Conservation (phyloP, 768 basidiomycete genomes). For the Leccinum sublutescens region DNA sequence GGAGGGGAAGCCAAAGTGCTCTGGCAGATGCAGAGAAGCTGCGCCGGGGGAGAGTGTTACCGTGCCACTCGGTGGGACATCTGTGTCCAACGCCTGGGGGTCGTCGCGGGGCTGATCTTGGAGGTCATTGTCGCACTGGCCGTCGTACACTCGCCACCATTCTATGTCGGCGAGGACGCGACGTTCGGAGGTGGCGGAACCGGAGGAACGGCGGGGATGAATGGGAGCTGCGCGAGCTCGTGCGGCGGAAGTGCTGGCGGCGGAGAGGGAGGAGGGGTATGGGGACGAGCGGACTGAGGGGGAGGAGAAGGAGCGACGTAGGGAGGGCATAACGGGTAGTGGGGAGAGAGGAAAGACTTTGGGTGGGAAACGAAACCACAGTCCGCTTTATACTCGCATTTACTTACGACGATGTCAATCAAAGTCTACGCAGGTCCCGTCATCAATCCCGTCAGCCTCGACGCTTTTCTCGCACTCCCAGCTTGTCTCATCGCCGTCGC, state of each 20-base stretch:
- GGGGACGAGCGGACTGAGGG: constrained; percentile 69
- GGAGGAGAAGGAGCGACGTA: constrained; percentile 74
- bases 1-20: constrained; percentile 13
- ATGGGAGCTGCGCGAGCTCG: constrained; percentile 39
- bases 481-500: constrained; percentile 55
- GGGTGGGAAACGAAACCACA: constrained; percentile 31
- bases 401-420: constrained; percentile 9
- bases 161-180: constrained; percentile 84
- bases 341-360: constrained; percentile 4
- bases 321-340: constrained; percentile 57
- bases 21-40: constrained; percentile 24
- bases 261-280: constrained; percentile 49
- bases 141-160: constrained; percentile 81
- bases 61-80: constrained; percentile 22
- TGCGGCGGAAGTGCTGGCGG: constrained; percentile 32
- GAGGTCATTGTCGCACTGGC: constrained; percentile 47
- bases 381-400: constrained; percentile 46
- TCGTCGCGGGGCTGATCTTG: constrained; percentile 33
- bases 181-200: constrained; percentile 61
- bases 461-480: constrained; percentile 45
- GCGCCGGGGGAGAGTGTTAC: constrained; percentile 38
- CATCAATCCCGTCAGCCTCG: constrained; percentile 50
- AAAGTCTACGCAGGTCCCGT: constrained; percentile 57
- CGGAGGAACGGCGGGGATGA: constrained; percentile 58
- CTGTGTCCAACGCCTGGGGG: constrained; percentile 6